Evolutionary conservation across 2,329 filamentous ascomycete species (phyloP), one percentile per base, ranked within the genome.

Genomic region (Colletotrichum cuscutae): DNA sequence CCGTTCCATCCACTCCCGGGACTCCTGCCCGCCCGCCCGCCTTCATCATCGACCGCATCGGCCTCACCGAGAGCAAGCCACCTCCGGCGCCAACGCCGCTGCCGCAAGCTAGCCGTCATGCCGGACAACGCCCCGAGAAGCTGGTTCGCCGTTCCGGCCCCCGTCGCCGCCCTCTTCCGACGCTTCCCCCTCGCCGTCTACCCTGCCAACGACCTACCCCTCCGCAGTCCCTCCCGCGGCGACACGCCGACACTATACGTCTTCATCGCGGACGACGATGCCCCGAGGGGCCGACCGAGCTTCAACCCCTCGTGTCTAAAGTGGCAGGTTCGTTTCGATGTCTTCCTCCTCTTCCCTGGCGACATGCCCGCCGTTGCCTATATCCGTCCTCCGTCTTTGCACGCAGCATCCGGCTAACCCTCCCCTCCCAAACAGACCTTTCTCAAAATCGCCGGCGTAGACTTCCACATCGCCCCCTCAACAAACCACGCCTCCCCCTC

Each of bases 241-340:
- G 74, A 80, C 24, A 80, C 85, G 6, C 86, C 89, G 74, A 87
- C 90, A 11, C 86, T 99, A 9, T 95, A 95, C 81, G 87, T 98
- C 69, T 98, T 98, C 82, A 89, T 90, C 73, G 90, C 88, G 15
- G 85, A 89, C 1, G 84, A 88, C n/a, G 92, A 90, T 77, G 93
- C 91, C 42, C 81, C 82, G 68, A 79, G 80, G 52, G 91, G 91
- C 5, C 84, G 86, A 35, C 93, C 95, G 30, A 97, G 94, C 76
- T 97, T 93, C 84, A 98, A 98, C 81, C 97, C 97, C 12, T 91
- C 92, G 71, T 99, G 97, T 85, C 86, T 98, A 79, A 98, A 96
- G 86, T 98, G 95, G 95, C 97, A 98, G 93, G 95, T 96, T 78
- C 76, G 90, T 35, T 81, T 42, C 67, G n/a, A 61, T 3, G 9